A percentile compares a stretch with the other conserved stretches of the same genome.
Conservation (phyloP, 2,329 filamentous ascomycete genomes). For the Fusarium dimerum region DNA sequence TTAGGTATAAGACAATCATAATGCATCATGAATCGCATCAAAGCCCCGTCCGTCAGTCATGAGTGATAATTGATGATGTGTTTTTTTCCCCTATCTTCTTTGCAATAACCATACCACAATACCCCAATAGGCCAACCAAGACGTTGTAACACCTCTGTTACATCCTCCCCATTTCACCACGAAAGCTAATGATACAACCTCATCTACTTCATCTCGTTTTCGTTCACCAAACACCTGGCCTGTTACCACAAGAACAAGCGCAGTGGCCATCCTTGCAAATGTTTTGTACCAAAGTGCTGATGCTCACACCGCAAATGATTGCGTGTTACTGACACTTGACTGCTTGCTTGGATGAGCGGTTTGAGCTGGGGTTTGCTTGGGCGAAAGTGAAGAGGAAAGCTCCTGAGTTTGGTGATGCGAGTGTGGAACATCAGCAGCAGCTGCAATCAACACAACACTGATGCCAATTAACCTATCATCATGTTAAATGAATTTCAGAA, state of each 20-base stretch:
- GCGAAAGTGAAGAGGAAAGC: not conserved
- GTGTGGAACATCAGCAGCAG: constrained; percentile 16
- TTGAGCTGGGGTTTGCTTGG: not conserved
- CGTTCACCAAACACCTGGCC: too few relatives aligned
- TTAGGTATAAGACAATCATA: not conserved
- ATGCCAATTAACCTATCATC: constrained; percentile 20
- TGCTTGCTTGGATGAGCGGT: not conserved
- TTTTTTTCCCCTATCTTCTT: not conserved
- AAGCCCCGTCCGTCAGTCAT: not conserved
- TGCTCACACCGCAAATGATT: too few relatives aligned
- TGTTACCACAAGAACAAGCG: too few relatives aligned
- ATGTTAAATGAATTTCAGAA: constrained; percentile 14
- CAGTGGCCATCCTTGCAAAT: too few relatives aligned
- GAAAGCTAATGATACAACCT: too few relatives aligned
- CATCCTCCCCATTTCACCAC: not conserved
- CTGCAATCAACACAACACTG: constrained; percentile 17
- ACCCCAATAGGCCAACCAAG: not conserved
- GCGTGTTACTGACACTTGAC: too few relatives aligned
- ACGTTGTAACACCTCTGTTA: not conserved
- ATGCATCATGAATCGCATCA: not conserved
- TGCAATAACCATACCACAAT: not conserved
- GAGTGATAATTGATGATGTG: not conserved
- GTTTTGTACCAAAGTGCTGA: too few relatives aligned
- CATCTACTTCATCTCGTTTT: too few relatives aligned
- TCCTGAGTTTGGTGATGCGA: not conserved